Percentiles rank a stretch among this genome's conserved stretches.
These are phyloP conservation scores for Suillus occidentalis DNA, from an alignment of 768 basidiomycete genomes.

Conservation along the genomic window DNA sequence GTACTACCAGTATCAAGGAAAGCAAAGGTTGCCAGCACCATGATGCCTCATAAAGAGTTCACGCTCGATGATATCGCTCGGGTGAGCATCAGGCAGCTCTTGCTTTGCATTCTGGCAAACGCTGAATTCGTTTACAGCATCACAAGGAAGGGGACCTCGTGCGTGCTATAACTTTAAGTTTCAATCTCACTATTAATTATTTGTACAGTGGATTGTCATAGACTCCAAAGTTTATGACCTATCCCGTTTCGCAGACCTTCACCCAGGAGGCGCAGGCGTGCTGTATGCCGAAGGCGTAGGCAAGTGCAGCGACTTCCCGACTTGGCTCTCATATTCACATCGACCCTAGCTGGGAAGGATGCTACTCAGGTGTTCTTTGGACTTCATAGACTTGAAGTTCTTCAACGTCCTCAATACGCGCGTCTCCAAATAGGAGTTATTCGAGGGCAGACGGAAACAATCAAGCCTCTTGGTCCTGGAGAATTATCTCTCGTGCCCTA, in stretches of 20 bases:
- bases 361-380: slow-evolving; percentile 83
- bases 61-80: slow-evolving; percentile 64
- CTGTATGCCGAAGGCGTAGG: slow-evolving; percentile 66
- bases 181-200: slow-evolving; percentile 7
- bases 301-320: slow-evolving; percentile 30
- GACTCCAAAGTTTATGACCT: slow-evolving; percentile 84
- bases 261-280: slow-evolving; percentile 83
- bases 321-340: neutral
- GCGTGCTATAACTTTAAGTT: slow-evolving; percentile 21
- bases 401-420: slow-evolving; percentile 69
- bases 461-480: slow-evolving; percentile 57
- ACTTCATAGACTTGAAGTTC: slow-evolving; percentile 80
- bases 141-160: slow-evolving; percentile 84
- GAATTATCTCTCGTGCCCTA: slow-evolving; percentile 79
- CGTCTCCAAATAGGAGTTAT: slow-evolving; percentile 69
- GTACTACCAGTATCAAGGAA: neutral
- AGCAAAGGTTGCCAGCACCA: neutral
- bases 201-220: slow-evolving; percentile 71
- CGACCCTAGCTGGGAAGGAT: slow-evolving; percentile 59
- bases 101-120: neutral
- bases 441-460: slow-evolving; percentile 52
- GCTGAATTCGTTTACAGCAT: slow-evolving; percentile 52
- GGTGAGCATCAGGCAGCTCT: slow-evolving; percentile 38
- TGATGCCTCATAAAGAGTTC: slow-evolving; percentile 34
- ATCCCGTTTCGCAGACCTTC: slow-evolving; percentile 76